These are phyloP conservation scores for Quercus robur DNA, from an alignment of 306 rosid genomes.

Conservation along the genomic window DNA sequence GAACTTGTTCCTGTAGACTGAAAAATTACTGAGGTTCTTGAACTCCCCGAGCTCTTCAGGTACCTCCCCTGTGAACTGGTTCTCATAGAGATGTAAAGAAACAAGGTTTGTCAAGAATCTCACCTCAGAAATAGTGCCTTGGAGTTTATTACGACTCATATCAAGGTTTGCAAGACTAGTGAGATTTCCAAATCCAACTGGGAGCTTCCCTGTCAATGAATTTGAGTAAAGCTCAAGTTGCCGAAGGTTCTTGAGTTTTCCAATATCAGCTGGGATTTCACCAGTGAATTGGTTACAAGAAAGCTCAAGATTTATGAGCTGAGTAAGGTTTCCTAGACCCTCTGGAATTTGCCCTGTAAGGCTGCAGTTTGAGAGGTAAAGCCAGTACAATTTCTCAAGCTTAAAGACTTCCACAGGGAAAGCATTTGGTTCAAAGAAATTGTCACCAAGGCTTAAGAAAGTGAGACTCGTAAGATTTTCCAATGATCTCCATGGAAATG, in stretches of 20 bases:
- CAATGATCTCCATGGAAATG: slow-evolving; percentile 84
- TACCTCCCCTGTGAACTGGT: slow-evolving; percentile 53
- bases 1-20: slow-evolving; percentile 60
- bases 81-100: slow-evolving; percentile 59
- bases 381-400: slow-evolving; percentile 70
- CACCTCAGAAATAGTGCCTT: slow-evolving; percentile 74
- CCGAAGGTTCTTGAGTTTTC: slow-evolving; percentile 47
- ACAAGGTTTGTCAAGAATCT: slow-evolving; percentile 41
- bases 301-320: slow-evolving; percentile 64
- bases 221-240: slow-evolving; percentile 67
- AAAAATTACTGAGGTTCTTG: slow-evolving; percentile 34
- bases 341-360: slow-evolving; percentile 57
- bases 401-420: slow-evolving; percentile 58
- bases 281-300: slow-evolving; percentile 55
- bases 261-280: slow-evolving; percentile 61
- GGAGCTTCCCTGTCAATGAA: slow-evolving; percentile 50
- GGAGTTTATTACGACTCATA: slow-evolving; percentile 52
- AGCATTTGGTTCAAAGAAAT: slow-evolving; percentile 28
- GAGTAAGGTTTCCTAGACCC: slow-evolving; percentile 66
- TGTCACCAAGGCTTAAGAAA: slow-evolving; percentile 80
- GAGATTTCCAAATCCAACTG: slow-evolving; percentile 66
- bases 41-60: slow-evolving; percentile 76
- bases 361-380: slow-evolving; percentile 71
- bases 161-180: slow-evolving; percentile 55
- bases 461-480: slow-evolving; percentile 47